A percentile compares a stretch with the other conserved stretches of the same genome.
phyloP scores from a whole-genome alignment of 139 green algal species.

The Tetradesmus lagerheimii region DNA sequence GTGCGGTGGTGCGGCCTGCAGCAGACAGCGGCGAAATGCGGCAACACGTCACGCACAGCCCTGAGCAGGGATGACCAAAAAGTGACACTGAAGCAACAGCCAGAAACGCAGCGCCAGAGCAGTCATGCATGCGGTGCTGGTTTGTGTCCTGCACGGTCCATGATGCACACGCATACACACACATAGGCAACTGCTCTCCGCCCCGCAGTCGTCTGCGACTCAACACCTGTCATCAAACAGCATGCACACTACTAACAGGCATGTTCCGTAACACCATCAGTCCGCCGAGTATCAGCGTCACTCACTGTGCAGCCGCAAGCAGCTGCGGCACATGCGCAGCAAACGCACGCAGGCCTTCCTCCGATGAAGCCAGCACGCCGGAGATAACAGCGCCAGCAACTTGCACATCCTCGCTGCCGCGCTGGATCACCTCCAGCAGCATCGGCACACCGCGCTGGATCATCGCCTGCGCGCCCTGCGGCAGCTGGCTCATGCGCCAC shows the following conservation, averaged over 20 bases:
- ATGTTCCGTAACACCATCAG: neutral
- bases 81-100: no score
- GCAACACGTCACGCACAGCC: no score
- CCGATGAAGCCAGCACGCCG: neutral
- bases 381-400: neutral
- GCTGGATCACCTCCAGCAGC: neutral
- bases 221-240: no score
- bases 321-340: neutral
- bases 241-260: neutral
- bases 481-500: neutral
- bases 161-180: no score
- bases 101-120: no score
- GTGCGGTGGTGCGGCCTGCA: neutral
- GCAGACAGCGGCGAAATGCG: neutral
- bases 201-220: no score
- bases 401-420: neutral
- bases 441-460: neutral
- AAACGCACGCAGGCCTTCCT: neutral
- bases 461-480: neutral
- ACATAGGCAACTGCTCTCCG: no score
- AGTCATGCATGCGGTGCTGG: no score
- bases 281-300: neutral
- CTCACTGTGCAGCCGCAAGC: neutral
- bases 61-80: no score
- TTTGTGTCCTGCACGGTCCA: no score